A percentile compares a stretch with the other conserved stretches of the same genome.
phyloP scores from a whole-genome alignment of 345 rosid genomes.

The Clarkia xantiana region DNA sequence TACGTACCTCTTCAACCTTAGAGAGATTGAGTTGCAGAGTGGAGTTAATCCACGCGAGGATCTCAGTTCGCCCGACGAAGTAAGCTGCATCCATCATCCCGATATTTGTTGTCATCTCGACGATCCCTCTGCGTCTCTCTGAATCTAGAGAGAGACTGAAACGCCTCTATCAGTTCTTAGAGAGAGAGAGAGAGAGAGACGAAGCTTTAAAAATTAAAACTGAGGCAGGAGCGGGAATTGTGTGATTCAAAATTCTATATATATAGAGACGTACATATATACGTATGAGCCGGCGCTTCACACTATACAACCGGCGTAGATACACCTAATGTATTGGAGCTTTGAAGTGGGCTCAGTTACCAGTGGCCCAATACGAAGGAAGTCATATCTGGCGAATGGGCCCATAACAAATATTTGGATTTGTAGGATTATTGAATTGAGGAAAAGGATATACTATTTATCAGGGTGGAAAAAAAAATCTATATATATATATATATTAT shows the following conservation, averaged over 20 bases:
- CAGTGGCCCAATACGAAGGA: no score
- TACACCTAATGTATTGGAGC: no score
- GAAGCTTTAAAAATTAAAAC: constrained; percentile 19
- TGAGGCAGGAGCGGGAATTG: constrained; percentile 30
- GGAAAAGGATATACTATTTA: no score
- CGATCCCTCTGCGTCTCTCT: neutral
- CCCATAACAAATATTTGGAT: no score
- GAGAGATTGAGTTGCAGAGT: constrained; percentile 79
- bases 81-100: constrained; percentile 93
- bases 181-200: constrained; percentile 5
- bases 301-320: no score
- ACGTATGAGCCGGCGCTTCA: no score
- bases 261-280: no score
- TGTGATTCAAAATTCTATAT: constrained; percentile 19
- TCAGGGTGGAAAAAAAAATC: no score
- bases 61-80: constrained; percentile 94
- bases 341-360: no score
- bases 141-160: constrained; percentile 1
- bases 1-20: constrained; percentile 87
- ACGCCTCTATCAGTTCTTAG: neutral
- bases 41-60: constrained; percentile 88
- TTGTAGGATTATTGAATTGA: no score
- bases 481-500: no score
- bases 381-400: no score
- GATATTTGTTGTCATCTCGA: constrained; percentile 57